Evolutionary conservation across 192 early-diverging fungal genomes (phyloP), one percentile per base, ranked within the genome.

Genomic region (Coemansia sp.): DNA sequence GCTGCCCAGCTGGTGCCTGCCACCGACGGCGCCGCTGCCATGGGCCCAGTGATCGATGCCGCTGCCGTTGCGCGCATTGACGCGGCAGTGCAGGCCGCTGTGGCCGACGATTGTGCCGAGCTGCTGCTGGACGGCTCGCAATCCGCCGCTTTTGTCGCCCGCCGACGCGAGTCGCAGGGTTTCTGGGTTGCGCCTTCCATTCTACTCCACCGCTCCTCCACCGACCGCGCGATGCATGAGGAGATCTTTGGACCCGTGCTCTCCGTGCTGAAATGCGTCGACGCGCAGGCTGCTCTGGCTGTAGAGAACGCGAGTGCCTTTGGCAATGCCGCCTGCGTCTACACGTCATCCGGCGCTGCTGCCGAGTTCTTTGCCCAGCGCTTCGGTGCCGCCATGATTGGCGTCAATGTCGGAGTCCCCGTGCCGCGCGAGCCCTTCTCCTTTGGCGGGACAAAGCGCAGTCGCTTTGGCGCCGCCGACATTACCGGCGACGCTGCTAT

Each of bases 171-270:
- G 10, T 54, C 70, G 25, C 63, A 60, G 18, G 89, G 89, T 1
- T 88, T 72, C 67, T 91, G 86, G 85, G 59, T 88, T 9, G 90
- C 87, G 4, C 88, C 90, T 1, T 85, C 88, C 0, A 71, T 91
- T 5, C 63, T 91, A 30, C 45, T 65, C 33, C 90, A 90, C 55
- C 71, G 58, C 6, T 71, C 70, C 35, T 58, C 77, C 26, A 50
- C 55, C 25, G 88, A 89, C 48, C 35, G 56, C 8, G 88, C 88
- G 22, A 71, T 90, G 58, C 80, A 84, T 41, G 80, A 83, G 41
- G 90, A 92, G 78, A 90, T 92, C 48, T 92, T 92, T 80, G 90
- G 90, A 7, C 90, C 90, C 0, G 86, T 88, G 6, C 60, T 92
- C 43, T 84, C 82, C 25, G 77, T 92, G 36, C 69, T 83, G 55